Evolutionary conservation across 495 filamentous ascomycete species (phyloP).

Genomic region (Xylaria telfairii): DNA sequence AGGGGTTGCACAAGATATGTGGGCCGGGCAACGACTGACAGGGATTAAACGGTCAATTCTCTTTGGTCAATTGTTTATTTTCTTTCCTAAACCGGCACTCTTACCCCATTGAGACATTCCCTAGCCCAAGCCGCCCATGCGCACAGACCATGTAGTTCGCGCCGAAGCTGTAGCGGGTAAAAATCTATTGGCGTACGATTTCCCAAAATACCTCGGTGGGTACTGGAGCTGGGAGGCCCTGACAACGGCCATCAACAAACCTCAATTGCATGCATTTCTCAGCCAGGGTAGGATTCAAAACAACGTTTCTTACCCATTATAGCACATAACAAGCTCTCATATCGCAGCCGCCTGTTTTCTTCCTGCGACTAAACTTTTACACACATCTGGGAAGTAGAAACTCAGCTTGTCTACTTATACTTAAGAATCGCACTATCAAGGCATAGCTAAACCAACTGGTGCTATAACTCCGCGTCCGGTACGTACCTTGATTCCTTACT

Average conservation of each 20-base stretch:
- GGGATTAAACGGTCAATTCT: neutral
- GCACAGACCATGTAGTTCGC: slow-evolving; percentile 6
- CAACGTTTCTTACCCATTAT: neutral
- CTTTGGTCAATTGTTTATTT: slow-evolving; percentile 15
- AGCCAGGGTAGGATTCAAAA: neutral
- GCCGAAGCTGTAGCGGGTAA: neutral
- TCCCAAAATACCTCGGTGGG: neutral
- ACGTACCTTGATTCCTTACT: slow-evolving; percentile 13
- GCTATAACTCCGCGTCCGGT: slow-evolving; percentile 1
- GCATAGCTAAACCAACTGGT: neutral
- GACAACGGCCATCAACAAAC: slow-evolving; percentile 22
- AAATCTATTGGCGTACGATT: neutral
- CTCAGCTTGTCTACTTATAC: neutral
- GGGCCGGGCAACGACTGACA: neutral
- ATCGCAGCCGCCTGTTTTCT: slow-evolving; percentile 10
- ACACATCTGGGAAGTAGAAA: neutral
- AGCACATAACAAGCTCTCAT: neutral
- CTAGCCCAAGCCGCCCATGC: neutral
- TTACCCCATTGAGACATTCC: slow-evolving; percentile 9
- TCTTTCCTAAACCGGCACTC: slow-evolving; percentile 17
- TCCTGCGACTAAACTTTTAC: neutral
- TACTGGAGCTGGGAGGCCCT: slow-evolving; percentile 8
- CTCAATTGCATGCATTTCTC: neutral
- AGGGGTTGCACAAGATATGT: slow-evolving; percentile 12
- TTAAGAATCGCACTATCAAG: no score